Evolutionary conservation across 805 yeast genomes (phyloP), one percentile per base, ranked within the genome.

Genomic region (Myxozyma geophila): DNA sequence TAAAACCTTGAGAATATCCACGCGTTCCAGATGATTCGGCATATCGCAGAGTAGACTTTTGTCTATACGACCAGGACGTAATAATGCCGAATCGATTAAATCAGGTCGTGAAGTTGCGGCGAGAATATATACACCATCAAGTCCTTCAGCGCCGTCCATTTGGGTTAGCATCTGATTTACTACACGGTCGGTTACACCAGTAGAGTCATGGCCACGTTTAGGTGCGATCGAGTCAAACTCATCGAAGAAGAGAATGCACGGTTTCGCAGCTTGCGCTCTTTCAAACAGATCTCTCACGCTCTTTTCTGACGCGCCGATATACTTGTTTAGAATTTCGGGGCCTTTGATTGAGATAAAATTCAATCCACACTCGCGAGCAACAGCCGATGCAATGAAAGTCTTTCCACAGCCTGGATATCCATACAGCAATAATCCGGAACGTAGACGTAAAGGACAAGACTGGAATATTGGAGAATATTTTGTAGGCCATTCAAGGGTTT

Each of bases 341-440:
- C 99, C 99, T 75, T 95, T 95, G 7, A 93, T 97, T 0, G 98
- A 97, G 58, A 93, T 76, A 74, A 93, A 93, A 71, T 93, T 93
- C 55, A 93, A 82, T 0, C 98, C 98, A 1, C 97, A 89, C 76
- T 93, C 99, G 0, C 96, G 89, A 0, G 98, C 98, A 36, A 93
- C 78, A 0, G 98, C 98, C 72, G 93, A 93, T 0, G 98, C 98
- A 46, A 93, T 76, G 66, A 92, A 79, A 0, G 98, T 93, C 75
- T 93, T 93, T 52, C 99, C 99, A 77, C 99, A 93, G 1, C 99
- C 99, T 0, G 99, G 98, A 73, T 90, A 93, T 0, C 99, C 99
- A 75, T 93, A 93, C 13, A 93, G 81, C 56, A 93, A 78, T 28
- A 93, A 85, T 56, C 99, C 99, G 0, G 97, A 90, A 71, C 98